Evolutionary conservation across 371 early-diverging fungal species (phyloP).

Genomic region (Mortierella sp.): DNA sequence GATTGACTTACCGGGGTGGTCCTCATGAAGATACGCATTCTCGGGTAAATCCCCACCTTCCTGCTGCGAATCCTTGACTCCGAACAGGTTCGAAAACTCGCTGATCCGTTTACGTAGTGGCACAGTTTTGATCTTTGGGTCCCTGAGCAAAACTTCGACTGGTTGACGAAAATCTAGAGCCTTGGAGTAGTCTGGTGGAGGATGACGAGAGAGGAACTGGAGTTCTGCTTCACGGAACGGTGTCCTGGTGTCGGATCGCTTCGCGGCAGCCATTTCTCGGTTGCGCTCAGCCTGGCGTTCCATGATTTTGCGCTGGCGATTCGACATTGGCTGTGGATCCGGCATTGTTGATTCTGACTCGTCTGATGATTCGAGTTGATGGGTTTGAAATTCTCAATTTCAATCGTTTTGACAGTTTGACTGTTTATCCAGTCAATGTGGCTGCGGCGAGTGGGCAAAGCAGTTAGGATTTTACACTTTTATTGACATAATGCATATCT

Average conservation of each 20-base stretch:
- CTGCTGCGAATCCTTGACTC: conserved; percentile 24
- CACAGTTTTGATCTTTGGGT: conserved; percentile 52
- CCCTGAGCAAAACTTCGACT: conserved; percentile 31
- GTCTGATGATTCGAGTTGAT: not conserved
- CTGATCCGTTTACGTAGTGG: conserved; percentile 41
- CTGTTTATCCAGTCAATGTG: not conserved
- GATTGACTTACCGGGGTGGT: conserved; percentile 45
- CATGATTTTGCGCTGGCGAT: conserved; percentile 55
- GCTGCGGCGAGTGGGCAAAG: conserved; percentile 2
- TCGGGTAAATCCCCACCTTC: conserved; percentile 4
- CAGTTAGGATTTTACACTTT: not conserved
- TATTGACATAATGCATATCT: not conserved
- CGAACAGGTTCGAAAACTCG: conserved; percentile 48
- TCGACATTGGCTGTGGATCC: conserved; percentile 38
- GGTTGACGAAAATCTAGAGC: conserved; percentile 68
- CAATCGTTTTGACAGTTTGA: not conserved
- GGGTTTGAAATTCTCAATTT: not conserved
- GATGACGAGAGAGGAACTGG: conserved; percentile 70
- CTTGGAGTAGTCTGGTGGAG: conserved; percentile 66
- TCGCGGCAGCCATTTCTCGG: conserved; percentile 38
- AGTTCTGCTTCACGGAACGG: conserved; percentile 86
- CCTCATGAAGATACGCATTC: conserved; percentile 56
- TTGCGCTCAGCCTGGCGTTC: conserved; percentile 51
- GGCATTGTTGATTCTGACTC: conserved; percentile 17
- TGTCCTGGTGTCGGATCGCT: conserved; percentile 66